Evolutionary conservation across 306 rosid genomes (phyloP).

Genomic region (Rosa persica): DNA sequence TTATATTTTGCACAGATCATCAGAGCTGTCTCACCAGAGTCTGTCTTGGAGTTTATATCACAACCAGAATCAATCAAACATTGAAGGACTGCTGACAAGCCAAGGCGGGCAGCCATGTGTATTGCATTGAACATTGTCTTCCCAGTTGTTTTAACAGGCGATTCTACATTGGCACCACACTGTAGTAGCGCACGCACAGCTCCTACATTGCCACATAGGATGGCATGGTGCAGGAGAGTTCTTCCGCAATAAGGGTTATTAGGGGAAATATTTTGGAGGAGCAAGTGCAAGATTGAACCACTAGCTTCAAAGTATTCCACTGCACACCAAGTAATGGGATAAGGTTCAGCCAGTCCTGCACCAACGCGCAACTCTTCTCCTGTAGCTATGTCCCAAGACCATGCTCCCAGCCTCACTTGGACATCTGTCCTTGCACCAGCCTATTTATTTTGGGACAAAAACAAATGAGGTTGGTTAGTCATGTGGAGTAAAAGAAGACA

Average conservation of each 20-base stretch:
- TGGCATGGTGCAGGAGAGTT: conserved; percentile 83
- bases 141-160: conserved; percentile 55
- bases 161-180: conserved; percentile 59
- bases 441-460: conserved; percentile 43
- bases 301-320: conserved; percentile 88
- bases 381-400: conserved; percentile 86
- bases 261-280: conserved; percentile 50
- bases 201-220: conserved; percentile 71
- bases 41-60: conserved; percentile 63
- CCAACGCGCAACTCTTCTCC: conserved; percentile 96
- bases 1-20: conserved; percentile 71
- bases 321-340: conserved; percentile 82
- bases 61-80: conserved; percentile 74
- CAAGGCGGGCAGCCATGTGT: conserved; percentile 87
- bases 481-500: conserved; percentile 20
- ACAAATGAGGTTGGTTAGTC: conserved; percentile 13
- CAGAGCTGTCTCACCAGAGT: conserved; percentile 72
- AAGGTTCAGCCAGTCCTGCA: conserved; percentile 94
- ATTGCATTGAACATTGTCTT: conserved; percentile 59
- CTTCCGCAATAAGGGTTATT: conserved; percentile 56
- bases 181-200: conserved; percentile 62
- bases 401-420: conserved; percentile 74
- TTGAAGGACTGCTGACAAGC: conserved; percentile 54
- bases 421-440: conserved; percentile 55
- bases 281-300: conserved; percentile 68